phyloP scores from a whole-genome alignment of 208 protist genomes.

The Zelonia costaricensis region DNA sequence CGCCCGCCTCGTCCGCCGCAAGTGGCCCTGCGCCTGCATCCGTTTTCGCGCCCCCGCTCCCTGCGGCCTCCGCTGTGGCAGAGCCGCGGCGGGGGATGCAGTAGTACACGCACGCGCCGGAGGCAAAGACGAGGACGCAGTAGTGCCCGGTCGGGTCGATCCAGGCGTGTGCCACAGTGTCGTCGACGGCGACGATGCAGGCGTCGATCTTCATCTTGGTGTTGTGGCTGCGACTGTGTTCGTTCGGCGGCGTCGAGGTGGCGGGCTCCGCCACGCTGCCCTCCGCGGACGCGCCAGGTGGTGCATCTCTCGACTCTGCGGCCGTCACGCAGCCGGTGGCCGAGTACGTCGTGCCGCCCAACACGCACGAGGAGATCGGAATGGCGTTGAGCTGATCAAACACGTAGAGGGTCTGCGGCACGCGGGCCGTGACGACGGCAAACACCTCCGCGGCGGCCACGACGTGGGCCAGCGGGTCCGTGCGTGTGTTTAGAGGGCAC shows the following conservation, averaged over 20 bases:
- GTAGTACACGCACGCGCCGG: conserved; percentile 41
- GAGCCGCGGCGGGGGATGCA: conserved; percentile 33
- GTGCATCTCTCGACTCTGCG: too few species aligned
- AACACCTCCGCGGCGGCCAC: conserved; percentile 37
- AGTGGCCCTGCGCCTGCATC: neutral
- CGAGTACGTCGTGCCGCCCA: conserved; percentile 16
- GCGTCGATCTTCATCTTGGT: neutral
- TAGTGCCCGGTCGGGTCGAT: conserved; percentile 49
- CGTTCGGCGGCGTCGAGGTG: neutral
- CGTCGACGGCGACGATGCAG: conserved; percentile 23
- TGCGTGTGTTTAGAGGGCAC: conserved; percentile 27
- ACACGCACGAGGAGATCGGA: conserved; percentile 28
- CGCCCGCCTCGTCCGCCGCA: conserved; percentile 4
- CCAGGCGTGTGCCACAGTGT: conserved; percentile 38
- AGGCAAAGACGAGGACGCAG: conserved; percentile 46
- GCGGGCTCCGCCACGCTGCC: neutral
- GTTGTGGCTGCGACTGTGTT: neutral
- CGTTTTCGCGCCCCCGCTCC: neutral
- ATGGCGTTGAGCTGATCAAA: conserved; percentile 56
- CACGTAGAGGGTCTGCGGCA: conserved; percentile 43
- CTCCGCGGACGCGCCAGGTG: neutral
- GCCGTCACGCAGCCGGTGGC: neutral
- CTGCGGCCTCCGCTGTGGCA: neutral
- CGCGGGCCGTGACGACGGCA: conserved; percentile 33
- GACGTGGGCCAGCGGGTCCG: conserved; percentile 33